Percentiles rank a stretch among this genome's conserved stretches.
These are phyloP conservation scores for Paramecium pentaurelia DNA, from an alignment of 73 alveolate species.

Conservation along the genomic window DNA sequence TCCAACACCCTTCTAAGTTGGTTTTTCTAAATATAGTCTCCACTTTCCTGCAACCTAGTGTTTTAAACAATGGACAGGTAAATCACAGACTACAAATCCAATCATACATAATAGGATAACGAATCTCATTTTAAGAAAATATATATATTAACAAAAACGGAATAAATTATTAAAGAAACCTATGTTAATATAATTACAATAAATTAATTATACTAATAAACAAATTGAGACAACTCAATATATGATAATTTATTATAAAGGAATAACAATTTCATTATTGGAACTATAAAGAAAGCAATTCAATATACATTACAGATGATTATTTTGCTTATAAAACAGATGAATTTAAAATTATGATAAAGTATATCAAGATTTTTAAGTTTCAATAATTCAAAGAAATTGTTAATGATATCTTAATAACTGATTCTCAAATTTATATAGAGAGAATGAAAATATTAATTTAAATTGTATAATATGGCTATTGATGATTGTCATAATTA, in stretches of 20 bases:
- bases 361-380: constrained; percentile 65
- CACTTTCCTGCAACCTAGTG: constrained; percentile 36
- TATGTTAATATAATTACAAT: background rate
- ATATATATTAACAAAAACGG: background rate
- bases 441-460: constrained; percentile 61
- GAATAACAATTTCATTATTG: constrained; percentile 71
- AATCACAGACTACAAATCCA: background rate
- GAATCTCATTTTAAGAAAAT: background rate
- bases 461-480: constrained; percentile 72
- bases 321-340: constrained; percentile 63
- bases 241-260: constrained; percentile 68
- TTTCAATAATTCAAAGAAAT: constrained; percentile 58
- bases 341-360: constrained; percentile 69
- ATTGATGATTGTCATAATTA: constrained; percentile 72
- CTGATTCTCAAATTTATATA: constrained; percentile 57
- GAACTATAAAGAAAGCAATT: constrained; percentile 65
- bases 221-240: constrained; percentile 67
- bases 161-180: constrained; percentile 24
- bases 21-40: constrained; percentile 17
- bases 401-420: constrained; percentile 63
- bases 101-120: background rate
- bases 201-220: constrained; percentile 4
- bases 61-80: constrained; percentile 44
- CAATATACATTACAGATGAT: constrained; percentile 72
- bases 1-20: background rate